Evolutionary conservation across 1,284 basidiomycete species (phyloP).

Genomic region (Takashimella tepidaria): DNA sequence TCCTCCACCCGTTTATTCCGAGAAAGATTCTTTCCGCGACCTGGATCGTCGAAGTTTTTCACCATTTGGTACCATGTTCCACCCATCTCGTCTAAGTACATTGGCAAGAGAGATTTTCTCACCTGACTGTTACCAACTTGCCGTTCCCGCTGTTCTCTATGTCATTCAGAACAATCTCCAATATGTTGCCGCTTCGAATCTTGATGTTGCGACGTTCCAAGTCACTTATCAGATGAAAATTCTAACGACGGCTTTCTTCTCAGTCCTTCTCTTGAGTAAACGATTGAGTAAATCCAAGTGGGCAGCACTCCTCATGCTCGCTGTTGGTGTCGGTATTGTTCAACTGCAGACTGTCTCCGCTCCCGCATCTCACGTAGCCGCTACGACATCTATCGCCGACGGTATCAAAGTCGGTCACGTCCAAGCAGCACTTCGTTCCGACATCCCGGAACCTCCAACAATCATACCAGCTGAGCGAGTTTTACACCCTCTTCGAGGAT

Average conservation of each 20-base stretch:
- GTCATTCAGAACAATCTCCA: constrained; percentile 96
- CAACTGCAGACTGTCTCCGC: constrained; percentile 63
- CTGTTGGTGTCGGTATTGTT: constrained; percentile 86
- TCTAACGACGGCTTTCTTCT: constrained; percentile 91
- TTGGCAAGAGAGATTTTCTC: constrained; percentile 56
- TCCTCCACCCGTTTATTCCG: constrained; percentile 17
- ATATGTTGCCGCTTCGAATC: constrained; percentile 86
- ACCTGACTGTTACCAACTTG: constrained; percentile 90
- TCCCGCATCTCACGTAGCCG: constrained; percentile 5
- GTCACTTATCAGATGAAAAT: constrained; percentile 97
- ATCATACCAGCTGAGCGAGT: constrained; percentile 12
- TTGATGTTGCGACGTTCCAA: constrained; percentile 85
- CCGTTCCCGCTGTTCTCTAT: constrained; percentile 92
- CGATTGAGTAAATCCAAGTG: constrained; percentile 71
- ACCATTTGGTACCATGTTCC: constrained; percentile 19
- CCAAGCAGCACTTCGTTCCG: constrained; percentile 12
- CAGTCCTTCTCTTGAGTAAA: constrained; percentile 79
- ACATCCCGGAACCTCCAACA: constrained; percentile 13
- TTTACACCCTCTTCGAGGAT: constrained; percentile 75
- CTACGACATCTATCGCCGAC: not conserved
- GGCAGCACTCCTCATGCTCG: constrained; percentile 76
- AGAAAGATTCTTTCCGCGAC: constrained; percentile 12
- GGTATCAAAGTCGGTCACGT: constrained; percentile 9
- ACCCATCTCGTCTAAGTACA: constrained; percentile 23
- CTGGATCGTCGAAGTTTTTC: not conserved